Evolutionary conservation across 2,329 filamentous ascomycete genomes (phyloP), one percentile per base, ranked within the genome.

Genomic region (Plectosphaerella sp.): DNA sequence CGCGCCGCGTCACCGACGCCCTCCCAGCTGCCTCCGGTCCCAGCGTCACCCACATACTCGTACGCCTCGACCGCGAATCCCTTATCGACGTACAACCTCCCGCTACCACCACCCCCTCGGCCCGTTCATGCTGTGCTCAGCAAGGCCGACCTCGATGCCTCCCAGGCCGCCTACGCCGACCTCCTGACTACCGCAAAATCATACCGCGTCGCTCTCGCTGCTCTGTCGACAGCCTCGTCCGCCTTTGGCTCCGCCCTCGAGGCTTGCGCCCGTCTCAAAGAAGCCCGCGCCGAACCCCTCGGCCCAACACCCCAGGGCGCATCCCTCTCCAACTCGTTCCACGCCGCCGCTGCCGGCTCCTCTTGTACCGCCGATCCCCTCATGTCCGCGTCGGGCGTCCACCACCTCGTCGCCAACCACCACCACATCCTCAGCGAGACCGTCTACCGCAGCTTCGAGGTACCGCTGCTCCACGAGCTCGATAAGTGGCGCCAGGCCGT

Each of bases 351-450:
- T 15, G 69, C 67, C 43, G 67, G 70, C 45, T 74, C 75, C 45
- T 69, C 74, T 36, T 86, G 83, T 68, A 87, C 84, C 1, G 84
- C 83, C 15, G 83, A 87, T 66, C 75, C 76, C 50, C 72, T 88
- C 45, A 71, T 88, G 54, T 77, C 81, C 28, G 80, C 83, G 12
- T 80, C 81, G 35, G 84, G 84, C 36, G 75, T 87, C 41, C 84
- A 88, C 63, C 82, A 87, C 61, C 74, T 88, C 18, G 74, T 87
- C 53, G 84, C 84, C 45, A 88, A 87, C 68, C 84, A 88, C 71
- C 82, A 86, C 65, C 83, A 87, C 62, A 87, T 88, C 59, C 76
- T 88, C 4, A 82, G 77, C 57, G 84, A 88, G 67, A 87, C 83
- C 0, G 82, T 88, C 9, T 87, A 88, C 67, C 76, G 84, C 51